These are phyloP conservation scores for Nemania sp. DNA, from an alignment of 2,329 filamentous ascomycete species.

Conservation along the genomic window DNA sequence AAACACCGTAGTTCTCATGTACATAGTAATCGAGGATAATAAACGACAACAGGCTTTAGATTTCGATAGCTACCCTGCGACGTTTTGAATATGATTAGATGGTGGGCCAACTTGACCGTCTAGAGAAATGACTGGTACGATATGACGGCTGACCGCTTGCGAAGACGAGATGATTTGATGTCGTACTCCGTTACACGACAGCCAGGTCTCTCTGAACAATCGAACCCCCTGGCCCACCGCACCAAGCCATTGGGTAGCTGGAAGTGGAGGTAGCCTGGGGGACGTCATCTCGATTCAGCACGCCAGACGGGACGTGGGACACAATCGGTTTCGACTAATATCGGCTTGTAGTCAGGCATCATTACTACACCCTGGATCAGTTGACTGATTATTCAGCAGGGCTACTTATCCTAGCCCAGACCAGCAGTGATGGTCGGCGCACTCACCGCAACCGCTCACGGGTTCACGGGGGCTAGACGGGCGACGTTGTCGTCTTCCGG, in stretches of 20 bases:
- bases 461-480: slow-evolving; percentile 13
- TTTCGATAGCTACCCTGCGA: background rate
- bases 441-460: slow-evolving; percentile 11
- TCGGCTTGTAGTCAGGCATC: slow-evolving; percentile 13
- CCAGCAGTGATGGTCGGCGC: background rate
- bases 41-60: background rate
- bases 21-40: slow-evolving; percentile 36
- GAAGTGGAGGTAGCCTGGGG: slow-evolving; percentile 32
- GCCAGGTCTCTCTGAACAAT: slow-evolving; percentile 45
- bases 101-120: slow-evolving; percentile 36
- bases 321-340: slow-evolving; percentile 29
- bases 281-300: slow-evolving; percentile 46
- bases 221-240: slow-evolving; percentile 34
- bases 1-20: slow-evolving; percentile 31
- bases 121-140: slow-evolving; percentile 43
- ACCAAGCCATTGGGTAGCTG: slow-evolving; percentile 31
- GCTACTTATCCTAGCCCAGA: slow-evolving; percentile 1
- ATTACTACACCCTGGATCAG: slow-evolving; percentile 6
- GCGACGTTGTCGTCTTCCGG: slow-evolving; percentile 1
- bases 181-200: slow-evolving; percentile 48
- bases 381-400: slow-evolving; percentile 14
- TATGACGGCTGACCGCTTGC: slow-evolving; percentile 41
- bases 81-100: slow-evolving; percentile 14
- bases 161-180: slow-evolving; percentile 44
- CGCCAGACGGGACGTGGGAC: slow-evolving; percentile 37